Evolutionary conservation across 2,329 filamentous ascomycete genomes (phyloP), one percentile per base, ranked within the genome.

Genomic region (Cordyceps tenuipes): DNA sequence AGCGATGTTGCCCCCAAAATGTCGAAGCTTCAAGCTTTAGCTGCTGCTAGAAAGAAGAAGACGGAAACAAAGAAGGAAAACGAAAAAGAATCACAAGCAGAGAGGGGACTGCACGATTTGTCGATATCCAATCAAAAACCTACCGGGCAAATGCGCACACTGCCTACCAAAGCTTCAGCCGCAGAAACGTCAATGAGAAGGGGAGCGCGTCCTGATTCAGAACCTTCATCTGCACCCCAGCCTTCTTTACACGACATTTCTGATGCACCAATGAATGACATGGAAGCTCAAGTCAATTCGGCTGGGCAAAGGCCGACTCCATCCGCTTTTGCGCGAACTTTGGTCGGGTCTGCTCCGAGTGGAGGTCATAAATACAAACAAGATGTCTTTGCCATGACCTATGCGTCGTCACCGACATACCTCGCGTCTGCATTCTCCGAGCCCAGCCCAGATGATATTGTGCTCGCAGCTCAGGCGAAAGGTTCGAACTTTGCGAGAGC

Each of bases 361-460:
- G 62, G 60, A 50, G 62, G 63, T 52, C 68, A 67, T 61, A 58
- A 61, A 64, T 69, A 66, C 34, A 70, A 64, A 60, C 69, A 67
- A 44, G 67, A 73, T 62, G 58, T 72, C 57, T 75, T 71, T 66
- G 68, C 74, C 47, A 73, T 83, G 68, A 80, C 81, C 56, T 83
- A 83, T 62, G 73, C 78, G 66, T 73, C 74, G 15, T 78, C 78
- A 46, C 73, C 79, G 34, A 73, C 76, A 60, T 79, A 79, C 71
- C 69, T 78, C 74, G 69, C 79, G 68, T 77, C 84, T 69, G 83
- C 86, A 62, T 97, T 97, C 76, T 79, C 87, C 79, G 84, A 85
- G 71, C 92, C 93, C 59, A 97, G 92, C 75, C 92, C 92, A 66
- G 92, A 97, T 77, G 92, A 97, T 72, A 77, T 94, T 69, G 89